Evolutionary conservation across 805 yeast species (phyloP).

Genomic region (Nakazawaea wickerhamii): DNA sequence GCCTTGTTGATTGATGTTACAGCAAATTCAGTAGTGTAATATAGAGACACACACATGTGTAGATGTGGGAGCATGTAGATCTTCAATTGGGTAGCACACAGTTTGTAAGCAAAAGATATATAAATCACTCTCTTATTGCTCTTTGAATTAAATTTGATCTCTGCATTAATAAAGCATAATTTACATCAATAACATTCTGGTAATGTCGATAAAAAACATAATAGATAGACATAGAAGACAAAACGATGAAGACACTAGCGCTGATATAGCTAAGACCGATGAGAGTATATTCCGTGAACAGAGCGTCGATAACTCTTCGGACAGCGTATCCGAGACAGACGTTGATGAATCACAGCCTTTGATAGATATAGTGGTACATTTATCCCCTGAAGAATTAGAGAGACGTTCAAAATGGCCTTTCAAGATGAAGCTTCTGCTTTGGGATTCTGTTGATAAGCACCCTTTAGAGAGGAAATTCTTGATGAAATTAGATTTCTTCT

Average conservation of each 20-base stretch:
- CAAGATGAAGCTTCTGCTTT: slow-evolving; percentile 12
- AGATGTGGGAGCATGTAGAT: too few relatives aligned
- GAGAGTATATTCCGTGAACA: not conserved
- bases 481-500: slow-evolving; percentile 32
- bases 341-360: slow-evolving; percentile 4
- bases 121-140: too few relatives aligned
- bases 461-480: slow-evolving; percentile 27
- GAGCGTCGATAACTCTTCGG: not conserved
- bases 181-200: too few relatives aligned
- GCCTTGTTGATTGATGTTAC: too few relatives aligned
- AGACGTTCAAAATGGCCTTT: not conserved
- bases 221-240: not conserved
- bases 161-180: too few relatives aligned
- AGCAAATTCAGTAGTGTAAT: too few relatives aligned
- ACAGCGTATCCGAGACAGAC: not conserved
- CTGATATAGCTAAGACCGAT: not conserved
- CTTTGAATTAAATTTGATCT: too few relatives aligned
- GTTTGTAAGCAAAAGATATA: too few relatives aligned
- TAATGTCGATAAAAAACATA: not conserved
- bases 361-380: not conserved
- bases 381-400: not conserved
- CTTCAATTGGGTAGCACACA: too few relatives aligned
- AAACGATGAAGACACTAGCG: not conserved
- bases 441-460: slow-evolving; percentile 24
- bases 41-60: too few relatives aligned